Conservation (phyloP, 1,139 yeast genomes). For the Scheffersomyces segobiensis region DNA sequence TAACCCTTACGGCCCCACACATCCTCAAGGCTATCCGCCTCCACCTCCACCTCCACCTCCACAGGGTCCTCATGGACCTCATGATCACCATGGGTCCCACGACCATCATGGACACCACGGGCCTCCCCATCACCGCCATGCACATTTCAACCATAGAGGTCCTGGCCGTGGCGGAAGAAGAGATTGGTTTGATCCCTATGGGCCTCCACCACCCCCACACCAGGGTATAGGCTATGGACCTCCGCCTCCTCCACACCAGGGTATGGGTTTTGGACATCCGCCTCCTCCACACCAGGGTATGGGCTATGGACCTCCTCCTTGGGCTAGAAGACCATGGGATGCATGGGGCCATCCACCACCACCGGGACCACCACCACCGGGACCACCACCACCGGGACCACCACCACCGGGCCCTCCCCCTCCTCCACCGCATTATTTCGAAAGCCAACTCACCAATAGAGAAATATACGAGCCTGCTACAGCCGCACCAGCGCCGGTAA, state of each 20-base stretch:
- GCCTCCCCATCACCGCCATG: conserved; percentile 8
- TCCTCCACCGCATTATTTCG: conserved; percentile 5
- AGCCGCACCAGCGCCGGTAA: neutral
- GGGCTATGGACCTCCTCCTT: conserved; percentile 2
- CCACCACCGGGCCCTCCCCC: conserved; percentile 8
- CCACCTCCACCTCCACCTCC: conserved; percentile 7
- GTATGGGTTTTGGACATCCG: conserved; percentile 1
- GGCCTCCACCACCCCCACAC: conserved; percentile 3
- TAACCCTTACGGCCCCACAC: conserved; percentile 1
- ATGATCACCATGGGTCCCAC: conserved; percentile 7
- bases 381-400: conserved; percentile 8
- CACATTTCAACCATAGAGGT: conserved; percentile 2
- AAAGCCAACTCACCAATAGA: neutral
- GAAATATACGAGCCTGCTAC: neutral
- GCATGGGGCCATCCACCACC: conserved; percentile 1
- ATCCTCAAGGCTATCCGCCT: conserved; percentile 5
- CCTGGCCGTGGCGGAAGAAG: neutral
- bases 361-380: conserved; percentile 5
- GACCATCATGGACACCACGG: conserved; percentile 5
- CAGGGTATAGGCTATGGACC: conserved; percentile 1
- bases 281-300: conserved; percentile 3
- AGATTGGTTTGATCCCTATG: neutral
- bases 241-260: conserved; percentile 2
- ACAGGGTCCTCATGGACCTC: conserved; percentile 5
- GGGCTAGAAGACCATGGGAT: conserved; percentile 2